Base-by-base conservation (phyloP, 352 stramenopile genomes). In the Stephanocyclus meneghinianus region DNA sequence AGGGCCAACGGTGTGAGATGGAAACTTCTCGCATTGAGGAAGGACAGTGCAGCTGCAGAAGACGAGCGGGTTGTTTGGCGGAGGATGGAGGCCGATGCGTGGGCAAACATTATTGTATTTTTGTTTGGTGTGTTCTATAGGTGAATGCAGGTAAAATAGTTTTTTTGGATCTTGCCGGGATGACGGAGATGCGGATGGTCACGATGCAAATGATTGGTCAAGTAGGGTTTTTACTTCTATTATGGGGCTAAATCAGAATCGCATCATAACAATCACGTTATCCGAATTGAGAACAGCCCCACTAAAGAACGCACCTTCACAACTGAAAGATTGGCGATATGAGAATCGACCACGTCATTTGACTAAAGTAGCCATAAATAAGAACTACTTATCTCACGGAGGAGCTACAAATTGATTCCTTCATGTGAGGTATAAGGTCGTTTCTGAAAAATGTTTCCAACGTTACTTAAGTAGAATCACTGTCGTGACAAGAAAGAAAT, bases 1-100 rank as follows among this genome's bases (percentile, higher is more conserved):
- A 78, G 65, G n/a, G 61, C 67, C 8, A 65, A 11, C 8, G 75
- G 47, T 29, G 85, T 85, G 15, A 80, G 32, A 70, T 89, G 79
- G 56, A 87, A 91, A 32, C 62, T 67, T 60, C 85, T 73, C 5
- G 48, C 18, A 26, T 48, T 42, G 16, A 32, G 50, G 51, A 11
- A 55, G 3, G 45, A 65, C 15, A 42, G 47, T 15, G 53, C 13
- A 2, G 29, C 32, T 11, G 35, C 65, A 55, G 37, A n/a, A 30
- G 61, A 56, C 0, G 29, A 35, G 26, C 63, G 45, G 9, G 30
- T 15, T 35, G 13, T 50, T 35, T 42, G 10, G 1, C 26, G 30
- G 48, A 61, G 11, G 63, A 71, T 8, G 5, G 45, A 62, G 48
- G 35, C 29, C 8, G 63, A 71, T 18, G 45, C 32, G 35, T 47